Percentiles rank a stretch among this genome's conserved stretches.
Evolutionary conservation across 352 stramenopile genomes (phyloP).

Genomic region (Phytophthora parvispora): DNA sequence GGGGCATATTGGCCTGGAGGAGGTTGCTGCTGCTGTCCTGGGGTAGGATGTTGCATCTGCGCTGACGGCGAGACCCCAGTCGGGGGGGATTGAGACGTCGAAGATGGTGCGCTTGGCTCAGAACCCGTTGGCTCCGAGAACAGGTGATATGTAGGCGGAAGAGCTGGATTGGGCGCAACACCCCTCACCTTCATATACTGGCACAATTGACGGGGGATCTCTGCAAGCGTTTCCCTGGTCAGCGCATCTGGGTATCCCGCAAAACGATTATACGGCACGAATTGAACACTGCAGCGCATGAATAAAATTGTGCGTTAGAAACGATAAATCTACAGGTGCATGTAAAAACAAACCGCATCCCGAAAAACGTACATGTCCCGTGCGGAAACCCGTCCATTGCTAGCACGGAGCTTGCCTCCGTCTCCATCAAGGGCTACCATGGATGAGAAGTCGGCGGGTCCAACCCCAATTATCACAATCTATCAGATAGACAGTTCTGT

Average conservation of each 20-base stretch:
- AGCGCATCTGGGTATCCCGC: constrained; percentile 52
- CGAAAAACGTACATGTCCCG: constrained; percentile 71
- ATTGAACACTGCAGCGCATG: constrained; percentile 55
- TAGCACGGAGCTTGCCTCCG: constrained; percentile 53
- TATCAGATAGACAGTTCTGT: constrained; percentile 22
- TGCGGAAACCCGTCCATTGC: constrained; percentile 41
- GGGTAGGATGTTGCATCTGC: constrained; percentile 18
- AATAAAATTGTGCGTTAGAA: constrained; percentile 5
- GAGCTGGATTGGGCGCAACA: constrained; percentile 56
- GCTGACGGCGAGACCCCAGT: constrained; percentile 15
- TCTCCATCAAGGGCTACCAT: constrained; percentile 79
- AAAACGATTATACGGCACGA: constrained; percentile 71
- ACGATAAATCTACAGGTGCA: background rate
- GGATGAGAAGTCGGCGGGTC: constrained; percentile 71
- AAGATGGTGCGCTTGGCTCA: constrained; percentile 5
- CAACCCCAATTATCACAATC: constrained; percentile 86
- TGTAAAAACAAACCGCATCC: background rate
- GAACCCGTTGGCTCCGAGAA: constrained; percentile 49
- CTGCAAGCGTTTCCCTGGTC: constrained; percentile 65
- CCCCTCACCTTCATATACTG: constrained; percentile 82
- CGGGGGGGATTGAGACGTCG: constrained; percentile 24
- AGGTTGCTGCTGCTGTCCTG: constrained; percentile 23
- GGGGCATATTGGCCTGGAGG: constrained; percentile 32
- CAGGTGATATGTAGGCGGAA: constrained; percentile 57
- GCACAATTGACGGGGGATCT: constrained; percentile 81